phyloP scores from a whole-genome alignment of 805 yeast species.

The Candida orba region DNA sequence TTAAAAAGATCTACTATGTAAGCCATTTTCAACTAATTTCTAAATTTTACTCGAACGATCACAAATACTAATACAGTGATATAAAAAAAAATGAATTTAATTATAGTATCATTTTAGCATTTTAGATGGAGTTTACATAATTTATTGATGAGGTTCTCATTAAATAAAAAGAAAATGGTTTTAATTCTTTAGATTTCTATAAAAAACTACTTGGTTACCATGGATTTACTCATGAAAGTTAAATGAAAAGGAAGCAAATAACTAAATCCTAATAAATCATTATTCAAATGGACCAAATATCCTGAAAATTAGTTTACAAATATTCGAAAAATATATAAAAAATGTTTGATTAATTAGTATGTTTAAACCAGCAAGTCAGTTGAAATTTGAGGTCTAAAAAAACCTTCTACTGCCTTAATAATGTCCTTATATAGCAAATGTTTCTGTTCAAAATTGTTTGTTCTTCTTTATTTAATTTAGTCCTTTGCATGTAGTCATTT shows the following conservation, averaged over 20 bases:
- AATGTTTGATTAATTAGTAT: too few relatives aligned
- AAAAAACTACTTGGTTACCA: too few relatives aligned
- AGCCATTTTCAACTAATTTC: too few relatives aligned
- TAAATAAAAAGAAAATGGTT: constrained; percentile 16
- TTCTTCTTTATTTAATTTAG: too few relatives aligned
- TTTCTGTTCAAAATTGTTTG: too few relatives aligned
- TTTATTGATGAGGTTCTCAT: constrained; percentile 19
- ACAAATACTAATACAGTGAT: too few relatives aligned
- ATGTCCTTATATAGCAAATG: constrained; percentile 4
- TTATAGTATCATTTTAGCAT: too few relatives aligned
- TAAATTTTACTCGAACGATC: too few relatives aligned
- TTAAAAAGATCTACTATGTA: too few relatives aligned
- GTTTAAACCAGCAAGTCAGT: neutral
- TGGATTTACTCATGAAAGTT: constrained; percentile 27
- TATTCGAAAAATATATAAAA: neutral
- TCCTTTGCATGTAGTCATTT: neutral
- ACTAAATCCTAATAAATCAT: constrained; percentile 38
- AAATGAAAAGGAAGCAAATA: constrained; percentile 34
- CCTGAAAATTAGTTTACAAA: neutral
- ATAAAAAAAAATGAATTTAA: too few relatives aligned
- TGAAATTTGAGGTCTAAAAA: neutral
- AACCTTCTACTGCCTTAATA: neutral
- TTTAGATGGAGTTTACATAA: neutral
- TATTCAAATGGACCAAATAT: constrained; percentile 37
- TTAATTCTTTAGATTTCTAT: too few relatives aligned